These are phyloP conservation scores for Flaveria ramosissima DNA, from an alignment of 129 eudicot species.

Conservation along the genomic window DNA sequence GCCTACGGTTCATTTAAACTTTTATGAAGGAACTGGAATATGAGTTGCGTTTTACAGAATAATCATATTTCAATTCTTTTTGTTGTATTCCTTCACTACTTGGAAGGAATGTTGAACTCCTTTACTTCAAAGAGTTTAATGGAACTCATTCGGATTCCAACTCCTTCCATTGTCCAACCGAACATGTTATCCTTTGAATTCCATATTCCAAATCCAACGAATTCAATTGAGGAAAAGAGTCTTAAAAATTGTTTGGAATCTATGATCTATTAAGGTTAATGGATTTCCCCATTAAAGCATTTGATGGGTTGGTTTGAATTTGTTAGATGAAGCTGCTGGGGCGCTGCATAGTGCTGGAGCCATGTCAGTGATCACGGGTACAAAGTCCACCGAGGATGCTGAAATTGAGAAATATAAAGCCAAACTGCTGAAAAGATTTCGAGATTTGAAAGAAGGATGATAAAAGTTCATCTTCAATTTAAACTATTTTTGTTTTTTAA, in stretches of 20 bases:
- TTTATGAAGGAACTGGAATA: neutral
- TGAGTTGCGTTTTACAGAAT: neutral
- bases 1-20: neutral
- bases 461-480: neutral
- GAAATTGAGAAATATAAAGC: constrained; percentile 60
- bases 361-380: constrained; percentile 56
- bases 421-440: constrained; percentile 64
- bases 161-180: neutral
- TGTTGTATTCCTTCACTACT: too few relatives aligned
- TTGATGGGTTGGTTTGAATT: neutral
- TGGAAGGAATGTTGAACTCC: too few relatives aligned
- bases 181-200: neutral
- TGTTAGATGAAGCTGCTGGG: constrained; percentile 71
- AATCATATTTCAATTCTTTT: neutral
- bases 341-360: constrained; percentile 77
- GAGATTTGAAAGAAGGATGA: constrained; percentile 39
- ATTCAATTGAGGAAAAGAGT: neutral
- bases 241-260: neutral
- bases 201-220: neutral
- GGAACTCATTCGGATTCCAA: neutral
- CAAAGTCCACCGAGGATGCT: constrained; percentile 52
- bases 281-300: neutral
- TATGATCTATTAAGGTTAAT: neutral
- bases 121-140: too few relatives aligned
- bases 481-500: neutral